These are phyloP conservation scores for Aspergillus latus DNA, from an alignment of 2,329 filamentous ascomycete species.

Conservation along the genomic window DNA sequence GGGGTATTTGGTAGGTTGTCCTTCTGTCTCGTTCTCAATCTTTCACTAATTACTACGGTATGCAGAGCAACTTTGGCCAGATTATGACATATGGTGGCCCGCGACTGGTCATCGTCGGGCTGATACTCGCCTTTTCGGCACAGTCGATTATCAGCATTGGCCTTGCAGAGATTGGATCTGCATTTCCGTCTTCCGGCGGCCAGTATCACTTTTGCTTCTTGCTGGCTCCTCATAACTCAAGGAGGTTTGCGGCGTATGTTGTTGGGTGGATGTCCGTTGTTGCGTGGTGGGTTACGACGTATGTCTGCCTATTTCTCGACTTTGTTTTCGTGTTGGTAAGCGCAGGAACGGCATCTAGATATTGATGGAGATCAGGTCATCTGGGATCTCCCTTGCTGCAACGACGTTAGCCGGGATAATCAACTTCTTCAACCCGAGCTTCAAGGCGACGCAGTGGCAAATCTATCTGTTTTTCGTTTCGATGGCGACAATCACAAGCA, in stretches of 20 bases:
- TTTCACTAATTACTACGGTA: constrained; percentile 6
- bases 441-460: constrained; percentile 20
- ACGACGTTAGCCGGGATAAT: constrained; percentile 5
- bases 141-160: constrained; percentile 17
- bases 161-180: constrained; percentile 19
- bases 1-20: constrained; percentile 21
- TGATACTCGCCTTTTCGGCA: constrained; percentile 22
- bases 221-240: constrained; percentile 16
- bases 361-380: background rate
- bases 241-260: constrained; percentile 21
- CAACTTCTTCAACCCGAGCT: constrained; percentile 2
- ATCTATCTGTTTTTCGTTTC: constrained; percentile 25
- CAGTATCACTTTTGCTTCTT: constrained; percentile 37
- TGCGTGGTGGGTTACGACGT: constrained; percentile 24
- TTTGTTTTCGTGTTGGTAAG: background rate
- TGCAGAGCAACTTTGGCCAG: constrained; percentile 16
- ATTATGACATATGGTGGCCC: background rate
- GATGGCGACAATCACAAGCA: constrained; percentile 16
- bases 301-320: constrained; percentile 15
- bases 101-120: constrained; percentile 5
- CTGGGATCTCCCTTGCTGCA: background rate
- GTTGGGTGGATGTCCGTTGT: constrained; percentile 28
- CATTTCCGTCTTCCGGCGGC: constrained; percentile 21
- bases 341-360: too few species aligned
- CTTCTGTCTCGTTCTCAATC: background rate